Base-by-base conservation (phyloP, 2,329 filamentous ascomycete genomes). In the Rhynchosporium agropyri region DNA sequence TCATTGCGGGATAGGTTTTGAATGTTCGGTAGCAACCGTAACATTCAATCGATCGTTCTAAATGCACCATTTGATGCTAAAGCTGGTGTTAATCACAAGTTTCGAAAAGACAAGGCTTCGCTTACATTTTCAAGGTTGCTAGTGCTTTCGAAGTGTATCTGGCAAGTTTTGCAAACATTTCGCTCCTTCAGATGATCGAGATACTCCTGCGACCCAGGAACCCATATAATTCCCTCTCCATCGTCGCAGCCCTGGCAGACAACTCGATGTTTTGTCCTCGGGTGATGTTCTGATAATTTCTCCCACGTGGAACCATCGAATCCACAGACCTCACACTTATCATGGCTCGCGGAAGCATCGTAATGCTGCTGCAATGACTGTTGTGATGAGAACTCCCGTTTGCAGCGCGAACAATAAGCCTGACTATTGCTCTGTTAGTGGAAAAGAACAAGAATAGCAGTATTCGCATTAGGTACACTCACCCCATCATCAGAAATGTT, bases 161-260 rank as follows among this genome's bases (percentile, higher is more conserved):
- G 10, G 57, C 57, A 59, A 59, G 33, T 59, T 59, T 59, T 50
- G 45, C 57, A 59, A 59, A 59, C 57, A 59, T 59, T 59, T 29
- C 50, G 29, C 43, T 59, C 57, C 46, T 59, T 50, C 36, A 59
- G n/a, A 59, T 59, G 57, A 59, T 51, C 45, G 45, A 59, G 45
- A 50, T 51, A 59, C 46, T 59, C 57, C 57, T 59, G 57, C 46
- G 57, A 59, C 5, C 57, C 13, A 59, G 29, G 57, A 59, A 59
- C 45, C 57, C 29, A 59, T 33, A 51, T 59, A 15, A 59, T 50
- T 36, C 57, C 57, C 33, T 59, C 57, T 59, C 57, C 29, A 42
- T 59, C 45, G 26, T 59, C 45, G 45, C 45, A 59, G 57, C 57
- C 57, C 57, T 51, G 29, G 57, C 57, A 59, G 46, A 59, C 45